phyloP scores from a whole-genome alignment of 495 filamentous ascomycete genomes.

The Daldinia caldariorum region DNA sequence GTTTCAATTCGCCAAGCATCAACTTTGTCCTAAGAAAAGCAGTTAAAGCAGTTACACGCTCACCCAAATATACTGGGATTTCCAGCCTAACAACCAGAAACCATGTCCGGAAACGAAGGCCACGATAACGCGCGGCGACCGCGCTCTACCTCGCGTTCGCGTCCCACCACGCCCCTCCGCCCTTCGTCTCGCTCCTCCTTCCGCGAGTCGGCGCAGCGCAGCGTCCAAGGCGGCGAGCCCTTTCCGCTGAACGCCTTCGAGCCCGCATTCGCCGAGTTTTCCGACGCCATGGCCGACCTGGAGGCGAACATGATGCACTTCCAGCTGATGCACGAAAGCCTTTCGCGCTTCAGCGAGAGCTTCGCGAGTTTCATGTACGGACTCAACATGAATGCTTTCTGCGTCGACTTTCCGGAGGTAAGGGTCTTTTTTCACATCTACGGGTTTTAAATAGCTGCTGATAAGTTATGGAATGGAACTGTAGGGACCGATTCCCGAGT shows the following conservation, averaged over 20 bases:
- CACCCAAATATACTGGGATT: no score
- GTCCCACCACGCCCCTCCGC: conserved; percentile 92
- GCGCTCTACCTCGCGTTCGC: conserved; percentile 69
- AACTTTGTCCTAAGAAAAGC: conserved; percentile 12
- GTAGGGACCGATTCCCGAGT: conserved; percentile 65
- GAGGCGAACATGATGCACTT: conserved; percentile 98
- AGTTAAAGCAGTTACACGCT: no score
- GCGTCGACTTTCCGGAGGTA: conserved; percentile 97
- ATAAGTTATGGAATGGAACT: conserved; percentile 3
- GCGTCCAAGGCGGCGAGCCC: conserved; percentile 66
- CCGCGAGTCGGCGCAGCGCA: conserved; percentile 67
- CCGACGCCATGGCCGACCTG: conserved; percentile 92
- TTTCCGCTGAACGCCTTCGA: conserved; percentile 85
- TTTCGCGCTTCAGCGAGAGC: conserved; percentile 93
- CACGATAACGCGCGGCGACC: conserved; percentile 45
- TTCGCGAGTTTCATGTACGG: conserved; percentile 96
- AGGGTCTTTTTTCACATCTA: not conserved
- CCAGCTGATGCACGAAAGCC: conserved; percentile 94
- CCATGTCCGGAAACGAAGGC: conserved; percentile 47
- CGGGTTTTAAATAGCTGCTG: not conserved
- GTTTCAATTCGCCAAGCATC: conserved; percentile 16
- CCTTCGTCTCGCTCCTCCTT: conserved; percentile 90
- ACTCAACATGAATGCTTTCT: conserved; percentile 98
- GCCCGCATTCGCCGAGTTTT: conserved; percentile 89
- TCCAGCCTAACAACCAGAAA: no score